Base-by-base conservation (phyloP, 768 basidiomycete species). In the Calocybe gangraenosa region DNA sequence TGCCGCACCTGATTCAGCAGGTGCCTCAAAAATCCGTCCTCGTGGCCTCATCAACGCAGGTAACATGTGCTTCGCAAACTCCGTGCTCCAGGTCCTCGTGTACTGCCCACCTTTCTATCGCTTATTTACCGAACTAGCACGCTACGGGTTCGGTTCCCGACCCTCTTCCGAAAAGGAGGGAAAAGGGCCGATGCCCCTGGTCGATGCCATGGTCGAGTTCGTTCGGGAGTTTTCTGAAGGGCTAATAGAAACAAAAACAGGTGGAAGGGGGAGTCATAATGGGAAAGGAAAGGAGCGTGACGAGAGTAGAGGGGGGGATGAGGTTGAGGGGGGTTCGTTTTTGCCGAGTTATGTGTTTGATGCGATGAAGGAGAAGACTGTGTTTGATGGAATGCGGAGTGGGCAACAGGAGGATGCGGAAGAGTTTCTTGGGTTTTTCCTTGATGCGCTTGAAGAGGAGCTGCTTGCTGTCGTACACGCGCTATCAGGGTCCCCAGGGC, bases 371-470 rank as follows among this genome's bases (percentile, higher is more conserved):
- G 84, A 84, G 66, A 92, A 92, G 73, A 91, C 91, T 66, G 75
- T 88, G 51, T 97, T 97, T 58, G 93, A 94, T 57, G 80, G 76
- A 37, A 97, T 97, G 93, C 70, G 87, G 79, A 82, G 89, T 30
- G 93, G 93, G 0, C 89, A 92, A 47, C 95, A 99, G 67, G 95
- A 99, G 62, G 95, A 99, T 47, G 95, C 94, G 8, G 94, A 99
- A 64, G 95, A 99, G 65, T 98, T 96, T 64, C 72, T 98, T n/a
- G 95, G 95, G 2, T 97, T 96, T 67, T 95, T 91, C 67, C 73
- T 97, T 19, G 92, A 97, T 56, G 89, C 92, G 0, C 69, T 99
- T 4, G 92, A 95, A 62, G 95, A 99, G 61, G 95, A 98, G 67
- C 61, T 97, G 9, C 66, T 90, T 3, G 71, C 74, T 2, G 65